Evolutionary conservation across 768 basidiomycete species (phyloP).

Genomic region (Tricholoma saponaceum): DNA sequence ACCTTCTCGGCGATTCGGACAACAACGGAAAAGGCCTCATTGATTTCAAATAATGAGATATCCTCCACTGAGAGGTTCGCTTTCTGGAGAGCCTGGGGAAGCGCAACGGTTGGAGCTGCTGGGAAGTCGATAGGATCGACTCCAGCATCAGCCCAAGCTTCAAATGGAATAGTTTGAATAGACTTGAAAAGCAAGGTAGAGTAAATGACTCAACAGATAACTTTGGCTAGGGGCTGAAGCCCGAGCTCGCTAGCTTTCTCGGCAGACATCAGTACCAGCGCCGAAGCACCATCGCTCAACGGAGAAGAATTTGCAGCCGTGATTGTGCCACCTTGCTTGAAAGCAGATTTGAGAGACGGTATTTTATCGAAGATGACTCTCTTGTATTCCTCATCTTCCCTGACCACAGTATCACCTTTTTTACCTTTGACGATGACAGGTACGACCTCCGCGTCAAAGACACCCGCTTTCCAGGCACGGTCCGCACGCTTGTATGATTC

Average conservation of each 20-base stretch:
- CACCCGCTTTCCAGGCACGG: slow-evolving; percentile 83
- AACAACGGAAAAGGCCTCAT: slow-evolving; percentile 97
- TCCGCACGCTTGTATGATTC: slow-evolving; percentile 94
- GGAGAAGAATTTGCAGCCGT: slow-evolving; percentile 97
- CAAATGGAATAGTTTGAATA: slow-evolving; percentile 8
- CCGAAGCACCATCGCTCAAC: slow-evolving; percentile 95
- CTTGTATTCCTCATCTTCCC: slow-evolving; percentile 98
- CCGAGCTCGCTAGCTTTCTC: slow-evolving; percentile 91
- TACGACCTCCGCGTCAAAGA: slow-evolving; percentile 83
- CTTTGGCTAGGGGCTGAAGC: slow-evolving; percentile 87
- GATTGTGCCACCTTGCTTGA: slow-evolving; percentile 85
- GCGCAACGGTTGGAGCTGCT: slow-evolving; percentile 84
- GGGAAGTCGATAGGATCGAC: slow-evolving; percentile 98
- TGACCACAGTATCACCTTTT: slow-evolving; percentile 86
- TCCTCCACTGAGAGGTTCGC: slow-evolving; percentile 82
- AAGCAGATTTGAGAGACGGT: slow-evolving; percentile 81
- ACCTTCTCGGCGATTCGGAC: slow-evolving; percentile 88
- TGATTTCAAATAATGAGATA: slow-evolving; percentile 91
- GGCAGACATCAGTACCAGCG: slow-evolving; percentile 90
- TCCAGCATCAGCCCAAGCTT: slow-evolving; percentile 96
- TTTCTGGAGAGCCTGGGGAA: slow-evolving; percentile 83
- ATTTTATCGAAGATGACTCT: slow-evolving; percentile 94
- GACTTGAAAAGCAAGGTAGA: not conserved
- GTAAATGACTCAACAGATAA: slow-evolving; percentile 68
- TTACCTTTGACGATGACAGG: slow-evolving; percentile 90